Percentiles rank a stretch among this genome's conserved stretches.
These are phyloP conservation scores for Coemansia nantahalensis DNA, from an alignment of 192 early-diverging fungal species.

Conservation along the genomic window DNA sequence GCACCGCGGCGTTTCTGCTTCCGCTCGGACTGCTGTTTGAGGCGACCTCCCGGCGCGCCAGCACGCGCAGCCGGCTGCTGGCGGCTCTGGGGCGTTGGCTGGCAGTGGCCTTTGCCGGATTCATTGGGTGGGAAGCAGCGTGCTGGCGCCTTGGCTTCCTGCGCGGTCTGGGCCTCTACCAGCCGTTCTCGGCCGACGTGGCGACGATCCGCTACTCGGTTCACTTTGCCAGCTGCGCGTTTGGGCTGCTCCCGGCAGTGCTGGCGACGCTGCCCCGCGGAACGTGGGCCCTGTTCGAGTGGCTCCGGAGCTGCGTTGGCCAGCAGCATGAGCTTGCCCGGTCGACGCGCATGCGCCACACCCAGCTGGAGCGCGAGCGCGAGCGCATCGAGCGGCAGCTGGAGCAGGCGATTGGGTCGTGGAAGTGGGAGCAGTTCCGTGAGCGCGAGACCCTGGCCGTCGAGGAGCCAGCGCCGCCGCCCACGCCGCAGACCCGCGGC, in stretches of 20 bases:
- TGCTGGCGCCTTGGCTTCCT: conserved; percentile 12
- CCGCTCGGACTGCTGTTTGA: conserved; percentile 43
- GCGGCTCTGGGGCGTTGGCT: conserved; percentile 25
- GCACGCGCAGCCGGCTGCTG: conserved; percentile 18
- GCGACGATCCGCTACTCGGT: conserved; percentile 42
- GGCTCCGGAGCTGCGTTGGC: conserved; percentile 37
- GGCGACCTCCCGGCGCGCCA: conserved; percentile 23
- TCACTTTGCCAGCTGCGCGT: conserved; percentile 26
- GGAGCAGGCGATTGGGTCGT: conserved; percentile 39
- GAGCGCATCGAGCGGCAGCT: conserved; percentile 27
- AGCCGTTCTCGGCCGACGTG: conserved; percentile 12
- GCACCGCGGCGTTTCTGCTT: conserved; percentile 21
- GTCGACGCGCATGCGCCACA: conserved; percentile 14
- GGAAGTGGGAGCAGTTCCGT: conserved; percentile 34
- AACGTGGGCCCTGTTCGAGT: conserved; percentile 46
- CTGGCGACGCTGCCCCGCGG: conserved; percentile 39
- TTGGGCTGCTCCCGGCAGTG: conserved; percentile 34
- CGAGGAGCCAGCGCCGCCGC: not conserved
- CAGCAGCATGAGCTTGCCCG: conserved; percentile 28
- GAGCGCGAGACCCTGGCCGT: conserved; percentile 9
- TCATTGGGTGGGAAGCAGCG: conserved; percentile 20
- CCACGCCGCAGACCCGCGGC: not conserved
- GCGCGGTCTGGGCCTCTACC: conserved; percentile 29
- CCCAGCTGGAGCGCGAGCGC: conserved; percentile 20
- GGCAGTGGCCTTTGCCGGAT: conserved; percentile 1